Evolutionary conservation across 2,329 filamentous ascomycete species (phyloP).

Genomic region (Magnaporthales sp.): DNA sequence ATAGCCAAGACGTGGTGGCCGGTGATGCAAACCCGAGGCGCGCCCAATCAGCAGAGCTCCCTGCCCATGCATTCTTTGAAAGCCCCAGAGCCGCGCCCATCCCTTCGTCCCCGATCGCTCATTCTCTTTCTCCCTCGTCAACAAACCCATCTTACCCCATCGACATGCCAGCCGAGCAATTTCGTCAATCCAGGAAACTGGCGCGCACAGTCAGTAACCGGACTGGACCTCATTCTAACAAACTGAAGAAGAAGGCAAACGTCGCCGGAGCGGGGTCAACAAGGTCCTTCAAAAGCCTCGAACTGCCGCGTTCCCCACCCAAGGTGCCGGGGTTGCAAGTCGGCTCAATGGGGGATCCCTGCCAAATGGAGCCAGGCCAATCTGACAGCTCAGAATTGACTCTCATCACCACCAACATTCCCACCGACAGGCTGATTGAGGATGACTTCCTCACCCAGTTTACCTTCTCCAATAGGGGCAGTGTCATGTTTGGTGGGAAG

Average conservation of each 20-base stretch:
- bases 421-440: conserved; percentile 46
- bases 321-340: conserved; percentile 11
- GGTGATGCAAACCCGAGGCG: conserved; percentile 10
- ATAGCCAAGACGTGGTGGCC: conserved; percentile 4
- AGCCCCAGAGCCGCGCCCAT: conserved; percentile 7
- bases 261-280: background rate
- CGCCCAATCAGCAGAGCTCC: conserved; percentile 7
- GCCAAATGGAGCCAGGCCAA: background rate
- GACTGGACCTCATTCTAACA: conserved; percentile 3
- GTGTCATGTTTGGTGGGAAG: conserved; percentile 50
- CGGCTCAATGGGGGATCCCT: conserved; percentile 1
- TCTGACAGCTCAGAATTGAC: conserved; percentile 23
- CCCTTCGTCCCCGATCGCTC: conserved; percentile 9
- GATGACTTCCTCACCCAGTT: conserved; percentile 48
- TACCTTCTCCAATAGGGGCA: conserved; percentile 55
- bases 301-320: conserved; percentile 14
- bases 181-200: conserved; percentile 8
- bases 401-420: conserved; percentile 48
- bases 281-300: background rate
- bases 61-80: conserved; percentile 5
- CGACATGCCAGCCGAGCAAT: background rate
- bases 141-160: conserved; percentile 5
- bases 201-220: conserved; percentile 8
- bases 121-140: conserved; percentile 8
- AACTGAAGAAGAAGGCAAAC: conserved; percentile 6